These are phyloP conservation scores for Vanderwaltozyma yarrowii DNA, from an alignment of 805 yeast genomes.

Conservation along the genomic window DNA sequence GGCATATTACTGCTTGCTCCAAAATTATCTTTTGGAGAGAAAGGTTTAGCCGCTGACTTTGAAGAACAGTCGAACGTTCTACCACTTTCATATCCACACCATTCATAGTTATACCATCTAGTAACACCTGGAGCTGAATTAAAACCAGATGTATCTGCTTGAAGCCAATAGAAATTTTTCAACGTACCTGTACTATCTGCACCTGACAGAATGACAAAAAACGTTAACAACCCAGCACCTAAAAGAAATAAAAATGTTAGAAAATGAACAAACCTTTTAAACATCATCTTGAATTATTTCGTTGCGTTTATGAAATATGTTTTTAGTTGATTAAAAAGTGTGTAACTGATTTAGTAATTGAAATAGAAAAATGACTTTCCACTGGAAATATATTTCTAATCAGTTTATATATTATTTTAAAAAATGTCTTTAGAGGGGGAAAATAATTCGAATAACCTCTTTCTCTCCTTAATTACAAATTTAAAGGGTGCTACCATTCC, in stretches of 20 bases:
- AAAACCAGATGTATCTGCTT: slow-evolving; percentile 58
- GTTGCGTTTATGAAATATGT: not conserved
- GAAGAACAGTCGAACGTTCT: slow-evolving; percentile 40
- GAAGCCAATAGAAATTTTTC: slow-evolving; percentile 66
- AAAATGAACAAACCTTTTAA: slow-evolving; percentile 22
- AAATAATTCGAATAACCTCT: too few species aligned
- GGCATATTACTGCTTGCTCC: slow-evolving; percentile 46
- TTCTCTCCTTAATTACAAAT: too few species aligned
- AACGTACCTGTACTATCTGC: slow-evolving; percentile 42
- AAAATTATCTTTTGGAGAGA: slow-evolving; percentile 74
- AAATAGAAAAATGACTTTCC: too few species aligned
- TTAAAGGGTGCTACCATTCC: too few species aligned
- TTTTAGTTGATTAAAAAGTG: not conserved
- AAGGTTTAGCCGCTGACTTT: slow-evolving; percentile 66
- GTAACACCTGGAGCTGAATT: slow-evolving; percentile 34
- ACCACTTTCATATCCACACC: slow-evolving; percentile 38
- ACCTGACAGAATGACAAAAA: slow-evolving; percentile 63
- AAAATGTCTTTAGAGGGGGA: too few species aligned
- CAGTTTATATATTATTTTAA: too few species aligned
- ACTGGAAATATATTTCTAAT: too few species aligned
- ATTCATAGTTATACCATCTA: slow-evolving; percentile 79
- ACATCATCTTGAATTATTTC: slow-evolving; percentile 8
- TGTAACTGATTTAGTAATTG: too few species aligned
- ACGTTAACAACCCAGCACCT: slow-evolving; percentile 43
- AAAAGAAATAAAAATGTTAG: slow-evolving; percentile 29